phyloP scores from a whole-genome alignment of 2,329 filamentous ascomycete species.

The Fusarium tuaranense region DNA sequence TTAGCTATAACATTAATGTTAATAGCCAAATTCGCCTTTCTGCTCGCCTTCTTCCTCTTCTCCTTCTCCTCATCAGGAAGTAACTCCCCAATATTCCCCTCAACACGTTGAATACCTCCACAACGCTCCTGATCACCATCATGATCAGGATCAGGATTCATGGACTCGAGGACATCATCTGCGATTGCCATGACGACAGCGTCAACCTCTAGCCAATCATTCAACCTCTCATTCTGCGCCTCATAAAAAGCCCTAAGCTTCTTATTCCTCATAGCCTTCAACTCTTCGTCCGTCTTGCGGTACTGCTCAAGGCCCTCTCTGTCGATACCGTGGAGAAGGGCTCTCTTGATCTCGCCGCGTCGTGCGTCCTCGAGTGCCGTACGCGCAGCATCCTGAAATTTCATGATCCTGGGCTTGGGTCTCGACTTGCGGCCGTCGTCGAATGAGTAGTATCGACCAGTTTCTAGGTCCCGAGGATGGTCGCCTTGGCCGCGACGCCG shows the following conservation, averaged over 20 bases:
- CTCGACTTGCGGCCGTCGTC: conserved; percentile 17
- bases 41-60: conserved; percentile 39
- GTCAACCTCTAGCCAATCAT: conserved; percentile 51
- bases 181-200: conserved; percentile 50
- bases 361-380: conserved; percentile 48
- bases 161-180: conserved; percentile 49
- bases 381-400: conserved; percentile 53
- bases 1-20: conserved; percentile 86
- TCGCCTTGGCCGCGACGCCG: conserved; percentile 22
- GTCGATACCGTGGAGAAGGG: conserved; percentile 47
- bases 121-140: conserved; percentile 48
- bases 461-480: conserved; percentile 40
- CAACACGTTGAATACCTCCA: conserved; percentile 47
- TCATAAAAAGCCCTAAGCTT: conserved; percentile 46
- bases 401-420: conserved; percentile 43
- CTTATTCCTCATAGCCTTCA: conserved; percentile 46
- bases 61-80: conserved; percentile 48
- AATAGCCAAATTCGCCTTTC: conserved; percentile 69
- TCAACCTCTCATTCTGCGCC: conserved; percentile 46
- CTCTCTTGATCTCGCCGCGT: conserved; percentile 46
- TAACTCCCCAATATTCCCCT: conserved; percentile 47
- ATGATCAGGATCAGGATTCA: conserved; percentile 51
- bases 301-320: conserved; percentile 44
- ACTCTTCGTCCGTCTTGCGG: conserved; percentile 46
- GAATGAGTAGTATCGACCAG: conserved; percentile 19